A percentile compares a stretch with the other conserved stretches of the same genome.
phyloP scores from a whole-genome alignment of 176 grass and related monocot species.

The Ampelocalamus luodianensis region DNA sequence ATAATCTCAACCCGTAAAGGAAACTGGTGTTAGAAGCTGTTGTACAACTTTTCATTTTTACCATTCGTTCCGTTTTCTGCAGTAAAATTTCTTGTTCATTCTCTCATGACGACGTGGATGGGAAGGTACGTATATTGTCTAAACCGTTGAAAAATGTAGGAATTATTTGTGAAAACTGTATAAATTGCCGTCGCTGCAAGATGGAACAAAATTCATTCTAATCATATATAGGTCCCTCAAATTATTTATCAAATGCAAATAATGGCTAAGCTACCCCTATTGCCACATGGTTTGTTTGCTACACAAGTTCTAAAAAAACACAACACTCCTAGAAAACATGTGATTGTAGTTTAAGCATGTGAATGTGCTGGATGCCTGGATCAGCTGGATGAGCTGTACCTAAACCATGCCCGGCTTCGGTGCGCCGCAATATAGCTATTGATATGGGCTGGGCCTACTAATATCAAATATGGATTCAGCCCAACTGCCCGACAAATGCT shows the following conservation, averaged over 20 bases:
- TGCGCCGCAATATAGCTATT: not conserved
- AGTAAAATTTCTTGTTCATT: conserved; percentile 15
- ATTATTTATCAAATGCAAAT: conserved; percentile 6
- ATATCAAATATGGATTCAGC: too few species aligned
- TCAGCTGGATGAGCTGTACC: not conserved
- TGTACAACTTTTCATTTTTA: conserved; percentile 27
- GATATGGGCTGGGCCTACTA: not conserved
- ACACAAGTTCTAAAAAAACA: not conserved
- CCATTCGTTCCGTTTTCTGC: conserved; percentile 41
- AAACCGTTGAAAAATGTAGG: conserved; percentile 18
- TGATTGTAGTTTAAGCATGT: conserved; percentile 29
- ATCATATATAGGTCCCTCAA: not conserved
- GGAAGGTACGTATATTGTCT: conserved; percentile 10
- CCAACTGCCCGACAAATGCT: not conserved
- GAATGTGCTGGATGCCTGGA: not conserved
- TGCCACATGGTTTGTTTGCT: conserved; percentile 37
- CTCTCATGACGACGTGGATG: not conserved
- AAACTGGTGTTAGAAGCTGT: not conserved
- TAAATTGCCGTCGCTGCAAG: conserved; percentile 11
- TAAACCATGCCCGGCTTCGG: not conserved
- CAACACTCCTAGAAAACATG: conserved; percentile 10
- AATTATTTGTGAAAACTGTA: conserved; percentile 31
- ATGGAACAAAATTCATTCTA: conserved; percentile 31
- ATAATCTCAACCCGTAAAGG: conserved; percentile 67
- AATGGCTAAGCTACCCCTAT: not conserved